Percentiles rank a stretch among this genome's conserved stretches.
Conservation (phyloP, 1,139 yeast species). For the Suhomyces terraborum region DNA sequence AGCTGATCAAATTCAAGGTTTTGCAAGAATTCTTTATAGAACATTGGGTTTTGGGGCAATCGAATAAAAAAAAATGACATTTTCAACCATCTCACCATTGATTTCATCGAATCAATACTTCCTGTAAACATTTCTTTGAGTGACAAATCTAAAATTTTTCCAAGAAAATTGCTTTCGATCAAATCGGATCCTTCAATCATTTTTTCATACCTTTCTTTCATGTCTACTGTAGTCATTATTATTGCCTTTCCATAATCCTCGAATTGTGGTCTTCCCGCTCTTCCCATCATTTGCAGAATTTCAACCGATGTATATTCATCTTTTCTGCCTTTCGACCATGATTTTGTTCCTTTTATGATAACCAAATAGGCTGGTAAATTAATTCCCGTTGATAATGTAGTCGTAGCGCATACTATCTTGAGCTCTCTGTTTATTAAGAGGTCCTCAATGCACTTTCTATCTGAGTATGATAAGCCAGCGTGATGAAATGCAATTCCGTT, state of each 20-base stretch:
- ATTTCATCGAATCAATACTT: neutral
- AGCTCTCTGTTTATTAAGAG: slow-evolving; percentile 45
- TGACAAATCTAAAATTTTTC: slow-evolving; percentile 45
- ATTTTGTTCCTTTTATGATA: slow-evolving; percentile 57
- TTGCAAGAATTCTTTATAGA: neutral
- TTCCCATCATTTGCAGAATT: slow-evolving; percentile 61
- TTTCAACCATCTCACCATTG: neutral
- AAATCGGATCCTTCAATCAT: slow-evolving; percentile 40
- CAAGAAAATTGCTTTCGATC: slow-evolving; percentile 52
- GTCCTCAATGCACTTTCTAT: slow-evolving; percentile 47
- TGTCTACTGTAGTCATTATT: slow-evolving; percentile 47
- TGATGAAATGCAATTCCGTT: slow-evolving; percentile 57
- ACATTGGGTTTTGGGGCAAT: neutral
- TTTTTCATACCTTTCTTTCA: slow-evolving; percentile 39
- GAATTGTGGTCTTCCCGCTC: slow-evolving; percentile 60
- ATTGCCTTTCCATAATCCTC: slow-evolving; percentile 55
- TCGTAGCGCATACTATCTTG: slow-evolving; percentile 53
- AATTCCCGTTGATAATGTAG: slow-evolving; percentile 63
- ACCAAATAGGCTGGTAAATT: slow-evolving; percentile 65
- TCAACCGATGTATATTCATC: slow-evolving; percentile 59
- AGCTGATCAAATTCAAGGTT: neutral
- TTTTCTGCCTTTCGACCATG: slow-evolving; percentile 48
- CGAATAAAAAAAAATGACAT: neutral
- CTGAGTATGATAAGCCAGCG: slow-evolving; percentile 54
- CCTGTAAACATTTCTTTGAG: slow-evolving; percentile 50